phyloP scores from a whole-genome alignment of 78 protist species.

The Dictyostelium firmibasis region DNA sequence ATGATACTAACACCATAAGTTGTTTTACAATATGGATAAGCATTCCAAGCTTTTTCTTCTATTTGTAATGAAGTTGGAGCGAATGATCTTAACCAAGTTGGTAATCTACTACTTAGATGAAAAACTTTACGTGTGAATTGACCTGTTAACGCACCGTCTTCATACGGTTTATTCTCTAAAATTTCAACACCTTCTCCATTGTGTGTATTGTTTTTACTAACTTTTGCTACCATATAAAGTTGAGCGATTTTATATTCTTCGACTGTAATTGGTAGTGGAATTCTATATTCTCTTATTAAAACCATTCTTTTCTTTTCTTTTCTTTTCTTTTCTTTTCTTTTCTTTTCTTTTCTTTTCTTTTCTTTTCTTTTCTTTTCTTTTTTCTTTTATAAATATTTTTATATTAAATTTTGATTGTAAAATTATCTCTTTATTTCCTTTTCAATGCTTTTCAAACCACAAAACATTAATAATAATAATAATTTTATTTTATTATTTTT shows the following conservation, averaged over 20 bases:
- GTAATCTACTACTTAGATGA: slow-evolving; percentile 57
- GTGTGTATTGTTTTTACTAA: slow-evolving; percentile 54
- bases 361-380: too few relatives aligned
- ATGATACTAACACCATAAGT: slow-evolving; percentile 1
- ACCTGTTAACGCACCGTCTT: slow-evolving; percentile 73
- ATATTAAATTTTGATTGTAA: too few relatives aligned
- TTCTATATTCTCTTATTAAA: slow-evolving; percentile 73
- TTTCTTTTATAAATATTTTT: too few relatives aligned
- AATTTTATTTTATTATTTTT: too few relatives aligned
- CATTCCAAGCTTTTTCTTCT: slow-evolving; percentile 95
- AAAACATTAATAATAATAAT: too few relatives aligned
- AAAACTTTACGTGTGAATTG: slow-evolving; percentile 89
- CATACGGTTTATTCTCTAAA: slow-evolving; percentile 62
- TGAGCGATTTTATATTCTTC: slow-evolving; percentile 74
- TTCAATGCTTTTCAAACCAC: too few relatives aligned
- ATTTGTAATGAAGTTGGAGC: slow-evolving; percentile 58
- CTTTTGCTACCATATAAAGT: slow-evolving; percentile 80
- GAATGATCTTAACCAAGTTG: slow-evolving; percentile 54
- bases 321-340: too few relatives aligned
- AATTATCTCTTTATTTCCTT: too few relatives aligned
- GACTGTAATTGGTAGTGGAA: slow-evolving; percentile 65
- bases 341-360: neutral
- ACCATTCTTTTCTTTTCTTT: slow-evolving; percentile 8
- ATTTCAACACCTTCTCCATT: slow-evolving; percentile 82
- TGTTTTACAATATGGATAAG: slow-evolving; percentile 92